Evolutionary conservation across 495 filamentous ascomycete species (phyloP).

Genomic region (Penicillium verhagenii): DNA sequence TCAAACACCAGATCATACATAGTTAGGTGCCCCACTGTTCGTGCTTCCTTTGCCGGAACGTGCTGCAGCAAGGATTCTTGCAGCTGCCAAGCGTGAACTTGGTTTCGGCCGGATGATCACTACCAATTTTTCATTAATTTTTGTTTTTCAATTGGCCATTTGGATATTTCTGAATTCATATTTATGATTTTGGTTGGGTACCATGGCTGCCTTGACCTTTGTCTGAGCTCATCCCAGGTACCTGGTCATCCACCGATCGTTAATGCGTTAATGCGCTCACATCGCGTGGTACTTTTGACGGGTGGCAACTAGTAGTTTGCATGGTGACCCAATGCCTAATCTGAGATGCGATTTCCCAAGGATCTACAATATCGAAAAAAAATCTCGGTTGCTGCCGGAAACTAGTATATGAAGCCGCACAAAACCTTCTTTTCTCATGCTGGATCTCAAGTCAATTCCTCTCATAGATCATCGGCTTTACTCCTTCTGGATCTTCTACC

Average conservation of each 20-base stretch:
- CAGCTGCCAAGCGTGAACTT: constrained; percentile 11
- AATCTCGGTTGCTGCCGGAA: constrained; percentile 11
- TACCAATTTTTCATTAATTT: constrained; percentile 4
- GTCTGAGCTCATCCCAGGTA: constrained; percentile 10
- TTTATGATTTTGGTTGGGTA: constrained; percentile 8
- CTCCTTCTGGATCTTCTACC: neutral
- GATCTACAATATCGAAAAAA: neutral
- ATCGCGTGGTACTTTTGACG: constrained; percentile 23
- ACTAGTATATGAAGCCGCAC: constrained; percentile 27
- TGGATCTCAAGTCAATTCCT: constrained; percentile 1
- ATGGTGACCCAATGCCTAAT: constrained; percentile 7
- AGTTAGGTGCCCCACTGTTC: constrained; percentile 1
- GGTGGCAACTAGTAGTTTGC: constrained; percentile 17
- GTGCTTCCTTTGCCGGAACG: constrained; percentile 17
- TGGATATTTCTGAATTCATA: constrained; percentile 7
- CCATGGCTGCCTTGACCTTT: constrained; percentile 15
- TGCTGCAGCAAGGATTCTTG: constrained; percentile 28
- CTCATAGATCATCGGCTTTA: neutral
- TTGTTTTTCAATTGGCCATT: neutral
- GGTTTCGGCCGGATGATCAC: constrained; percentile 16
- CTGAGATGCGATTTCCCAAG: constrained; percentile 9
- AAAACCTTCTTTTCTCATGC: neutral
- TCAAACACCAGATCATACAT: neutral
- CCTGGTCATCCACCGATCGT: constrained; percentile 14
- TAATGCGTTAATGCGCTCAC: constrained; percentile 11